These are phyloP conservation scores for Elongisporangium anandrum DNA, from an alignment of 352 stramenopile species.

Conservation along the genomic window DNA sequence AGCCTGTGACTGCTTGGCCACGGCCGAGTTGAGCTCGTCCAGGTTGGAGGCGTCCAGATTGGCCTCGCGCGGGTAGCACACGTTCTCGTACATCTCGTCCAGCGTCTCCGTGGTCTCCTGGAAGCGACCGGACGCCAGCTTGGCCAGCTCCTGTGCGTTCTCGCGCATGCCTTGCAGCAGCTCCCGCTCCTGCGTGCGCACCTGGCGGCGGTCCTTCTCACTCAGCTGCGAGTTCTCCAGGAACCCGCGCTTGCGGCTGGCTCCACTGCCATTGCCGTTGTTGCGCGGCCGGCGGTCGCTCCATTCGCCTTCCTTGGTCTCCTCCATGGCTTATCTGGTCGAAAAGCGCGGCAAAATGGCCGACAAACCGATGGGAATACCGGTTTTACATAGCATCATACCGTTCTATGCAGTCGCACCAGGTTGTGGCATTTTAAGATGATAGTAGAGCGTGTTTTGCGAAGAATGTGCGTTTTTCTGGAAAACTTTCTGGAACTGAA, in stretches of 20 bases:
- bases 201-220: constrained; percentile 61
- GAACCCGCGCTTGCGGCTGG: constrained; percentile 31
- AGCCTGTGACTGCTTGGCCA: constrained; percentile 69
- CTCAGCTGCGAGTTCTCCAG: constrained; percentile 67
- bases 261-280: background rate
- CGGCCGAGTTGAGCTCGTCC: constrained; percentile 74
- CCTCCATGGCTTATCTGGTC: background rate
- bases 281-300: background rate
- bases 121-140: constrained; percentile 58
- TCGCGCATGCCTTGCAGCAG: constrained; percentile 70
- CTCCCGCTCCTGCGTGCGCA: constrained; percentile 76
- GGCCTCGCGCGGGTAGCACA: constrained; percentile 77
- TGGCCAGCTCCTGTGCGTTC: constrained; percentile 61
- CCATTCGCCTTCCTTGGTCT: background rate
- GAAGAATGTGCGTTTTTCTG: too few species aligned
- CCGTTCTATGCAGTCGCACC: too few species aligned
- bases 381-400: background rate
- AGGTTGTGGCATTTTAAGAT: too few species aligned
- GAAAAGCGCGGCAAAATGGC: background rate
- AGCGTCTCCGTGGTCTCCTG: constrained; percentile 53
- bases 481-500: too few species aligned
- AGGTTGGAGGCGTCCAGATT: constrained; percentile 81
- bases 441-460: too few species aligned
- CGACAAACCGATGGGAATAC: background rate
- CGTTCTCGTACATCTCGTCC: constrained; percentile 71